These are phyloP conservation scores for Cicer arietinum DNA, from an alignment of 306 rosid species.

Conservation along the genomic window DNA sequence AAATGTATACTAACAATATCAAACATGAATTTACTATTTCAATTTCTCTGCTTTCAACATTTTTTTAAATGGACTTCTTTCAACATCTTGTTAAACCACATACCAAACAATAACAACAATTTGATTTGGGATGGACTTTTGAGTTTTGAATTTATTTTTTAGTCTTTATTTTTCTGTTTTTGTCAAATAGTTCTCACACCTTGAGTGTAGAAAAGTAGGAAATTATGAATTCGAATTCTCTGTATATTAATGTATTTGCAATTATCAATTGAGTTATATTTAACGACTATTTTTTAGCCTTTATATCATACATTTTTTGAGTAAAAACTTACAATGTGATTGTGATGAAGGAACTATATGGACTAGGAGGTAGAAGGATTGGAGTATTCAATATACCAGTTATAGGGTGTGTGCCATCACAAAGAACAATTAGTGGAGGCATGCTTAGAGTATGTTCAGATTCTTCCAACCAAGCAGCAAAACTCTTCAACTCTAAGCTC, in stretches of 20 bases:
- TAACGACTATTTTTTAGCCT: too few species aligned
- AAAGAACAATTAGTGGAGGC: conserved; percentile 70
- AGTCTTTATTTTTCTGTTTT: neutral
- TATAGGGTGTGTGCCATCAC: conserved; percentile 82
- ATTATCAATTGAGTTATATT: too few species aligned
- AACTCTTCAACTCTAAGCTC: conserved; percentile 74
- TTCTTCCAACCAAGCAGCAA: conserved; percentile 60
- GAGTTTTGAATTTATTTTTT: neutral
- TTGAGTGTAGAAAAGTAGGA: too few species aligned
- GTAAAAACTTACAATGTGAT: neutral
- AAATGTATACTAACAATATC: neutral
- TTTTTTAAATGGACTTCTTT: neutral
- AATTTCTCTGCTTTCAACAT: conserved; percentile 11
- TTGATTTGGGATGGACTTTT: neutral
- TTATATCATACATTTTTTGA: neutral
- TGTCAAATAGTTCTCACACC: neutral
- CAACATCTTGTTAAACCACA: neutral
- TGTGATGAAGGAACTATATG: conserved; percentile 62
- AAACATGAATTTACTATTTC: conserved; percentile 32
- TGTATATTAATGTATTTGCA: too few species aligned
- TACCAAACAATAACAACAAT: conserved; percentile 4
- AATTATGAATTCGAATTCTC: too few species aligned
- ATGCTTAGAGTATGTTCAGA: conserved; percentile 49
- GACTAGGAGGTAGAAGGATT: conserved; percentile 73
- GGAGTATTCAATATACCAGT: conserved; percentile 65